phyloP scores from a whole-genome alignment of 352 stramenopile species.

The Blastocystis hominis region DNA sequence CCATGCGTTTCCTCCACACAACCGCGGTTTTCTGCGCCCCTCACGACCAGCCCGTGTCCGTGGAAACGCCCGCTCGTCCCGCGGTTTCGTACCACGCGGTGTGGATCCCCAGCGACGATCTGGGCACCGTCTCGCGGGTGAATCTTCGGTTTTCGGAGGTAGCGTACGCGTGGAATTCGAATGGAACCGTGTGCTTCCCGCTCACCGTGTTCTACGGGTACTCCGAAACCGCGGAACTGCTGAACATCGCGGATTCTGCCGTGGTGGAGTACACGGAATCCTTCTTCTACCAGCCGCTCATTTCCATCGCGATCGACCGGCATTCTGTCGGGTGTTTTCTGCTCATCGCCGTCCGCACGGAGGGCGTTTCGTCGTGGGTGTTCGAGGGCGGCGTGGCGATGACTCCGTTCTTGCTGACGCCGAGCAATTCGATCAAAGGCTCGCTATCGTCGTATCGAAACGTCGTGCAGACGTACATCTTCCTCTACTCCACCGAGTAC shows the following conservation, averaged over 20 bases:
- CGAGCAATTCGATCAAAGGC: not conserved
- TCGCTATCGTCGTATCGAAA: not conserved
- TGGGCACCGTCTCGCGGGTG: not conserved
- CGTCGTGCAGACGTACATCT: not conserved
- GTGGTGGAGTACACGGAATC: not conserved
- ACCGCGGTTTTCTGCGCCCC: not conserved
- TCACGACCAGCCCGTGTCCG: not conserved
- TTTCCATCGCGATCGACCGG: not conserved
- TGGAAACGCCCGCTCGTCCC: not conserved
- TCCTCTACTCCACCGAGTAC: slow-evolving; percentile 30
- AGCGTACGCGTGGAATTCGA: not conserved
- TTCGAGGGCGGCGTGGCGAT: not conserved
- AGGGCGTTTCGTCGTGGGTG: not conserved
- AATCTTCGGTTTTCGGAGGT: not conserved
- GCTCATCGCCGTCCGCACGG: not conserved
- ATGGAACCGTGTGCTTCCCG: not conserved
- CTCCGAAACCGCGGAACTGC: not conserved
- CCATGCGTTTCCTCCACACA: not conserved
- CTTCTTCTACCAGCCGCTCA: not conserved
- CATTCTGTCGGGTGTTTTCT: not conserved
- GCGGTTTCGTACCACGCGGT: not conserved
- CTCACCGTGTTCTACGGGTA: slow-evolving; percentile 17
- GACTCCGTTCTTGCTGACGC: slow-evolving; percentile 14
- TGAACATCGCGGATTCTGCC: not conserved
- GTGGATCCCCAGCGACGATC: not conserved